Evolutionary conservation across 2,329 filamentous ascomycete genomes (phyloP), one percentile per base, ranked within the genome.

Genomic region (Neonectria sp.): DNA sequence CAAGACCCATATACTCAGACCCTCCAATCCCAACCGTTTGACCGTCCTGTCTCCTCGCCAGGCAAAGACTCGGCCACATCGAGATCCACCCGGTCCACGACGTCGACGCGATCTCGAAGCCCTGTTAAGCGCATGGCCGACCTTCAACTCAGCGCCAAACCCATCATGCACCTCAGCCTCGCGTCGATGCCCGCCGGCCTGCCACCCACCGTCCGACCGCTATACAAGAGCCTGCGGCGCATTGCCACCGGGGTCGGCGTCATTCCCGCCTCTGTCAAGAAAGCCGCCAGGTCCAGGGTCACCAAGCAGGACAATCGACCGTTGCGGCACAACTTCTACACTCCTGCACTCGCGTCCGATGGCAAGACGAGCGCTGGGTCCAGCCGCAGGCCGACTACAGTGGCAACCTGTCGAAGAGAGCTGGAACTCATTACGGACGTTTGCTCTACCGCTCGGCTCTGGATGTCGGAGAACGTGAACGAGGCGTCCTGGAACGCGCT

Each of bases 121-220:
- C 55, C 55, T 46, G 55, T 48, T 24, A 58, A 58, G 48, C 40
- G 43, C 40, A 58, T 58, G 55, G 55, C 55, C 55, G 55, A 58
- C 21, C 55, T 58, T 11, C 27, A 48, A 33, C 55, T 48, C 25
- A 58, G 43, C 27, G 43, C 43, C 27, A 49, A 58, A 21, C 55
- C 55, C 11, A 48, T 58, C 43, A 29, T 58, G 12, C 40, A 43
- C 15, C 45, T 31, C 27, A 21, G 27, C 33, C 27, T 58, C 40
- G 31, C 48, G 6, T 51, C 48, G 4, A 51, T 51, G 48, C 15
- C 48, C 25, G n/a, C 15, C 13, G 45, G 53, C 24, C 15, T 43
- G 13, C 27, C 45, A 25, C 27, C 24, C 55, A 21, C 27, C 15
- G 55, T 58, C 9, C 37, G 31, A 24, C 2, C 40, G 7, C 55